Evolutionary conservation across 768 basidiomycete species (phyloP).

Genomic region (Leccinum broughii): DNA sequence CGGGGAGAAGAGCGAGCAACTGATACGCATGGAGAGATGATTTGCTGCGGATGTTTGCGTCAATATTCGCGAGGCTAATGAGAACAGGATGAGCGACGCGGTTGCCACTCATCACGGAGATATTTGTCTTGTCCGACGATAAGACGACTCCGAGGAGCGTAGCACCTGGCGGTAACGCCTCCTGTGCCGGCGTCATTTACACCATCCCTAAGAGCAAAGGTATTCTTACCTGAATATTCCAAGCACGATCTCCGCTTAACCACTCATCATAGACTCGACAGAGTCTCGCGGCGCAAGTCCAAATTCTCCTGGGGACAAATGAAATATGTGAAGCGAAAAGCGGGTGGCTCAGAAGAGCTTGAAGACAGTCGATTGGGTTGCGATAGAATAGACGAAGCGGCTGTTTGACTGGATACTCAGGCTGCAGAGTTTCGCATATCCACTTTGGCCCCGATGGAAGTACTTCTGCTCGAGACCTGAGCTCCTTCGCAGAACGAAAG

Average conservation of each 20-base stretch:
- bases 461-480: background rate
- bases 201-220: background rate
- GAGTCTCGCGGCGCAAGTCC: background rate
- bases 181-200: background rate
- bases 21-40: conserved; percentile 10
- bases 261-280: background rate
- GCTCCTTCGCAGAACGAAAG: background rate
- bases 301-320: background rate
- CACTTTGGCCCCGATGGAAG: background rate
- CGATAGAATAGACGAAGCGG: background rate
- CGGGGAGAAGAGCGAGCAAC: conserved; percentile 1
- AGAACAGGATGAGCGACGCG: conserved; percentile 4
- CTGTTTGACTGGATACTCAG: background rate
- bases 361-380: background rate
- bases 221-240: conserved; percentile 2
- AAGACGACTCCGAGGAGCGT: background rate
- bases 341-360: background rate
- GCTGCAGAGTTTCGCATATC: background rate
- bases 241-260: background rate
- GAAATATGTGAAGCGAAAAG: background rate
- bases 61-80: conserved; percentile 14
- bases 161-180: background rate
- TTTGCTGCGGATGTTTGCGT: conserved; percentile 13
- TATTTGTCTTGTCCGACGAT: background rate
- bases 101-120: background rate